These are phyloP conservation scores for Colletotrichum liriopes DNA, from an alignment of 2,329 filamentous ascomycete species.

Conservation along the genomic window DNA sequence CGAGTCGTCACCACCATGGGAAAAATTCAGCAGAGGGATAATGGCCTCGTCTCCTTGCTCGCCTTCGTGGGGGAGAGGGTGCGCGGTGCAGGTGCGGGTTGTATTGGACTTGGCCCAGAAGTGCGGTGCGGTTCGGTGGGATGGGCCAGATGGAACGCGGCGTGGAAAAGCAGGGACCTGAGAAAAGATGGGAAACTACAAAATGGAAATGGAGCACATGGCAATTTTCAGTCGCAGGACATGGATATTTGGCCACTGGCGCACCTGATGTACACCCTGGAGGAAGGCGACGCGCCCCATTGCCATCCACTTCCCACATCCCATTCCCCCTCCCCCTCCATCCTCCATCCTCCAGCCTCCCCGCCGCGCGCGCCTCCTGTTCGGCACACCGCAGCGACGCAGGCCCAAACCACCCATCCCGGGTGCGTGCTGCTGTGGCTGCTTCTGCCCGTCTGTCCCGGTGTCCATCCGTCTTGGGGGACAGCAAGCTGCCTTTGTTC, in stretches of 20 bases:
- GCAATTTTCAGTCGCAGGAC: slow-evolving; percentile 34
- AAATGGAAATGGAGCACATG: slow-evolving; percentile 41
- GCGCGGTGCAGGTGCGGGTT: neutral
- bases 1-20: slow-evolving; percentile 8
- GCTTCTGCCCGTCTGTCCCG: neutral
- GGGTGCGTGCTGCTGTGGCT: neutral
- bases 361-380: neutral
- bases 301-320: neutral
- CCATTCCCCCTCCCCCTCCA: neutral
- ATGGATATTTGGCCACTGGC: slow-evolving; percentile 22
- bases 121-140: neutral
- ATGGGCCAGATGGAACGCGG: neutral
- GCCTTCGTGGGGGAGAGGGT: neutral
- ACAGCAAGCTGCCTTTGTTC: neutral
- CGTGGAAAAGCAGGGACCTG: slow-evolving; percentile 17
- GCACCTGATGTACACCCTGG: neutral
- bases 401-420: too few relatives aligned
- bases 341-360: neutral
- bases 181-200: slow-evolving; percentile 39
- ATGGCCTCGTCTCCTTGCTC: neutral
- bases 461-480: neutral
- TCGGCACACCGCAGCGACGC: neutral
- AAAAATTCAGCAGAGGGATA: neutral
- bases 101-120: too few relatives aligned
- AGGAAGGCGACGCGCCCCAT: neutral